Conservation (phyloP, 805 yeast genomes). For the Torulaspora franciscae region DNA sequence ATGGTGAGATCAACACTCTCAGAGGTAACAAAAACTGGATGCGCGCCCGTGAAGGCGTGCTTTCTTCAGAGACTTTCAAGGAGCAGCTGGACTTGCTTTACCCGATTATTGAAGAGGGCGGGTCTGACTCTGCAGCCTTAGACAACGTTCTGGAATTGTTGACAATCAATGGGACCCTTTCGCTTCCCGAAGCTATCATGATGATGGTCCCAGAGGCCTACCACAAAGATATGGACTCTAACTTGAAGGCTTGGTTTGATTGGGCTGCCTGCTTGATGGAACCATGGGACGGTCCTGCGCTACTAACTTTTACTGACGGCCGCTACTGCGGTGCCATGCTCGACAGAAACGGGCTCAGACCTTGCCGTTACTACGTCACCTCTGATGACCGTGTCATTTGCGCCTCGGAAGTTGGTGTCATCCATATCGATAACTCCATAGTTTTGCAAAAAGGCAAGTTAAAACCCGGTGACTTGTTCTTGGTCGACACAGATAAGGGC, state of each 20-base stretch:
- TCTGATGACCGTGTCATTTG: slow-evolving; percentile 93
- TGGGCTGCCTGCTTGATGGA: slow-evolving; percentile 99
- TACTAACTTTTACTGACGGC: slow-evolving; percentile 94
- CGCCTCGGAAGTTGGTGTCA: slow-evolving; percentile 97
- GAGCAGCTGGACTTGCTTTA: slow-evolving; percentile 86
- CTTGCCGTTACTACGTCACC: slow-evolving; percentile 95
- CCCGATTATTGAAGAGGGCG: slow-evolving; percentile 97
- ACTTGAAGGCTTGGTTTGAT: slow-evolving; percentile 91
- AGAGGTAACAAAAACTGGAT: slow-evolving; percentile 99
- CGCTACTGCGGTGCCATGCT: slow-evolving; percentile 97
- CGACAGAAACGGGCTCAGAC: slow-evolving; percentile 96
- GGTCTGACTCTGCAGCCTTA: slow-evolving; percentile 96
- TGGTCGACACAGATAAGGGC: slow-evolving; percentile 91
- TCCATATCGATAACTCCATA: slow-evolving; percentile 77
- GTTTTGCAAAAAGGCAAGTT: slow-evolving; percentile 88
- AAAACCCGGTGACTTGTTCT: slow-evolving; percentile 92
- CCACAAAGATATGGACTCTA: slow-evolving; percentile 95
- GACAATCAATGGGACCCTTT: slow-evolving; percentile 84
- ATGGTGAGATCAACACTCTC: slow-evolving; percentile 95
- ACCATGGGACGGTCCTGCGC: slow-evolving; percentile 99
- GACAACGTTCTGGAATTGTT: slow-evolving; percentile 92
- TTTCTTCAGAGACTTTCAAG: slow-evolving; percentile 82
- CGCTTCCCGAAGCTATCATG: slow-evolving; percentile 97
- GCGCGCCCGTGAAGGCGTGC: slow-evolving; percentile 97
- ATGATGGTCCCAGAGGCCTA: slow-evolving; percentile 96